Evolutionary conservation across 1,284 basidiomycete species (phyloP).

Genomic region (Microbotryum scabiosae): DNA sequence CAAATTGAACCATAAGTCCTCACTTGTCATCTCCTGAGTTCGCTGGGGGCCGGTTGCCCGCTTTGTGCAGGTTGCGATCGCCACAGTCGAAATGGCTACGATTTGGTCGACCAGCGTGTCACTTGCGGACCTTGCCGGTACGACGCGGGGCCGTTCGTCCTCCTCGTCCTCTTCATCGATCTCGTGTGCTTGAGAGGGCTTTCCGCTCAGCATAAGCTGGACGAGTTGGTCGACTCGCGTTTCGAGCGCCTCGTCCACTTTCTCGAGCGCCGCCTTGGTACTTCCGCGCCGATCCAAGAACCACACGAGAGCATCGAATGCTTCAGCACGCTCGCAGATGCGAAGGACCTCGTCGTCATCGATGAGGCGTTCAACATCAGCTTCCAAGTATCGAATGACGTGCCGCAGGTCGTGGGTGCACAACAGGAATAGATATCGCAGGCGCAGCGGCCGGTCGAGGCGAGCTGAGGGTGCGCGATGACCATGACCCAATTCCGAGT

Average conservation of each 20-base stretch:
- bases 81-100: slow-evolving; percentile 45
- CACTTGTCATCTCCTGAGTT: slow-evolving; percentile 47
- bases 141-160: slow-evolving; percentile 34
- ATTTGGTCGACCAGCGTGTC: slow-evolving; percentile 40
- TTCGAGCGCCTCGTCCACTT: slow-evolving; percentile 56
- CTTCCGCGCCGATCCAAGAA: slow-evolving; percentile 58
- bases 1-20: slow-evolving; percentile 85
- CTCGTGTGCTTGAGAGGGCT: background rate
- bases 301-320: slow-evolving; percentile 78
- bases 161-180: background rate
- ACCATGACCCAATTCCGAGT: slow-evolving; percentile 28
- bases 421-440: slow-evolving; percentile 63
- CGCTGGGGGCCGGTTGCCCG: slow-evolving; percentile 9
- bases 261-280: slow-evolving; percentile 57
- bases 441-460: slow-evolving; percentile 49
- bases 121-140: slow-evolving; percentile 34
- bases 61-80: slow-evolving; percentile 29
- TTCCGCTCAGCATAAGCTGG: slow-evolving; percentile 41
- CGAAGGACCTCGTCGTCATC: slow-evolving; percentile 54
- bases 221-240: slow-evolving; percentile 50
- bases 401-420: slow-evolving; percentile 59
- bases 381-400: slow-evolving; percentile 59
- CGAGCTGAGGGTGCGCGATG: slow-evolving; percentile 40
- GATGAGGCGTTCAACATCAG: slow-evolving; percentile 44
- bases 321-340: slow-evolving; percentile 58